Conservation (phyloP, 345 rosid genomes). For the Heritiera fomes region DNA sequence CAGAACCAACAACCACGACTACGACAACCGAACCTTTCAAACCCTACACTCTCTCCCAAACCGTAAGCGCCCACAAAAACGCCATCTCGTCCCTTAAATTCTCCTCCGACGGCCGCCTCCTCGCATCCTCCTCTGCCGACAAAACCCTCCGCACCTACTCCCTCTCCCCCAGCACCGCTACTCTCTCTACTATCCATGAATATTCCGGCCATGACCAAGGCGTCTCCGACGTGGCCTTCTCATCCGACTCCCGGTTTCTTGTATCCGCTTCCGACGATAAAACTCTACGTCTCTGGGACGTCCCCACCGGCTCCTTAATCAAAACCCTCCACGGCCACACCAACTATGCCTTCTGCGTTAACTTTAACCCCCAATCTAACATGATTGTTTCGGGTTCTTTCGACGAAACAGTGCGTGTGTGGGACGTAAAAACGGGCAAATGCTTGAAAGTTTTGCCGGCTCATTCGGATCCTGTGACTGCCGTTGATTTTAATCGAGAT, state of each 20-base stretch:
- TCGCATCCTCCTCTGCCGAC: constrained; percentile 87
- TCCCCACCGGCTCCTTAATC: constrained; percentile 57
- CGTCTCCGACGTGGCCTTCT: constrained; percentile 88
- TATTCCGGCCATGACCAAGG: constrained; percentile 76
- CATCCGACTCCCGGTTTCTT: constrained; percentile 78
- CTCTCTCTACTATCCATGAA: constrained; percentile 47
- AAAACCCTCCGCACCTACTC: constrained; percentile 71
- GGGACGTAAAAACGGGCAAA: constrained; percentile 89
- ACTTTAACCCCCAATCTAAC: constrained; percentile 83
- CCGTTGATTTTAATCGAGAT: constrained; percentile 81
- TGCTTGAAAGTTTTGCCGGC: constrained; percentile 91
- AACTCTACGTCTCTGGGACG: constrained; percentile 92
- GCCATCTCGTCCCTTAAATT: constrained; percentile 81
- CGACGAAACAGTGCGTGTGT: constrained; percentile 92
- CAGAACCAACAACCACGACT: constrained; percentile 18
- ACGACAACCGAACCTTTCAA: constrained; percentile 41
- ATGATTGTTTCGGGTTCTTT: constrained; percentile 89
- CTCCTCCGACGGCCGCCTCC: constrained; percentile 86
- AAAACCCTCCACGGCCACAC: constrained; percentile 81
- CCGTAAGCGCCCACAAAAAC: constrained; percentile 70
- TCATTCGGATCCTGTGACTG: constrained; percentile 91
- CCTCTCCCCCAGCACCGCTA: constrained; percentile 42
- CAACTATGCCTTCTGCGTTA: constrained; percentile 76
- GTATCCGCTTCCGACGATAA: constrained; percentile 95
- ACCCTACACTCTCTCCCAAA: constrained; percentile 72